Conservation (phyloP, 1,284 basidiomycete genomes). For the Ganoderma sinense region DNA sequence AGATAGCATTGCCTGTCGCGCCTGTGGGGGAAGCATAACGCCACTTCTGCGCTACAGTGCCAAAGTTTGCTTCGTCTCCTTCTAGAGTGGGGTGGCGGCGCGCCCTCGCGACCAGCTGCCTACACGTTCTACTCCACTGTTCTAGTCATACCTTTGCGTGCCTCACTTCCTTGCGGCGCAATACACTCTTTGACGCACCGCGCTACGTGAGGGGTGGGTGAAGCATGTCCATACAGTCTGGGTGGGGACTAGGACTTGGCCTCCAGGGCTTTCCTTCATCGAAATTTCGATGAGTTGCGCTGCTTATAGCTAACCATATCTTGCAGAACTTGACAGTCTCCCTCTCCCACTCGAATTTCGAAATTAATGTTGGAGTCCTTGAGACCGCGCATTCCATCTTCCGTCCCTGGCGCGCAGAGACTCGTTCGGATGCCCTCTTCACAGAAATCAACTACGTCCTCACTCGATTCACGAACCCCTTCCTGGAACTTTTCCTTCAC, state of each 20-base stretch:
- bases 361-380: slow-evolving; percentile 89
- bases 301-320: background rate
- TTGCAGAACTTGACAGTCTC: slow-evolving; percentile 84
- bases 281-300: background rate
- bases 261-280: background rate
- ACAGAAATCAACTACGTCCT: slow-evolving; percentile 94
- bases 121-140: background rate
- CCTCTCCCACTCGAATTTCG: slow-evolving; percentile 81
- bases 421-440: slow-evolving; percentile 89
- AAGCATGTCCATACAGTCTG: background rate
- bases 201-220: background rate
- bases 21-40: background rate
- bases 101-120: background rate
- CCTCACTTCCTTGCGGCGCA: background rate
- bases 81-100: background rate
- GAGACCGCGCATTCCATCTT: slow-evolving; percentile 98
- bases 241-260: background rate
- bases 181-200: background rate
- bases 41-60: background rate
- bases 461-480: slow-evolving; percentile 83
- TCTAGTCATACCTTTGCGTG: background rate
- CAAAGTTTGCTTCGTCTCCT: background rate
- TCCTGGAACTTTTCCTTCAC: slow-evolving; percentile 84
- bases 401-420: slow-evolving; percentile 90
- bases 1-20: background rate